Evolutionary conservation across 1,284 basidiomycete genomes (phyloP).

Genomic region (Malassezia restricta): DNA sequence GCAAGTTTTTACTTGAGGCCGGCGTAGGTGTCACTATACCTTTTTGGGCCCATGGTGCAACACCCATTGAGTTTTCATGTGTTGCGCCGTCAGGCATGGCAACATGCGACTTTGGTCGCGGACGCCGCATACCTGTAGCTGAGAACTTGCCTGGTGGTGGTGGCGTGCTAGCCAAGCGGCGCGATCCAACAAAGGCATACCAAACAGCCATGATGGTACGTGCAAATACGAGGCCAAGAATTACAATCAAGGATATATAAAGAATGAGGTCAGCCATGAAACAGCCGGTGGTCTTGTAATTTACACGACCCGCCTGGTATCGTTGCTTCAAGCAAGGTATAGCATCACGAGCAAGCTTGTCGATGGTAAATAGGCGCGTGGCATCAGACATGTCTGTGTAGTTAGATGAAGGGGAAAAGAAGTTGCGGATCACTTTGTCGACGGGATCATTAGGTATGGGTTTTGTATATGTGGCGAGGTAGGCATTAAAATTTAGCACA

Average conservation of each 20-base stretch:
- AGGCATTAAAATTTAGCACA: constrained; percentile 84
- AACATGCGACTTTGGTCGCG: constrained; percentile 66
- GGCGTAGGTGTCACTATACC: constrained; percentile 69
- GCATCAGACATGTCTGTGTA: constrained; percentile 56
- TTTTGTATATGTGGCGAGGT: constrained; percentile 58
- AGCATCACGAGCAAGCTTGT: constrained; percentile 20
- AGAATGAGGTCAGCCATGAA: constrained; percentile 81
- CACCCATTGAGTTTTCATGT: constrained; percentile 68
- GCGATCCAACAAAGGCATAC: constrained; percentile 88
- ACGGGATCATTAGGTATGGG: constrained; percentile 63
- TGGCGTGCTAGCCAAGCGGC: constrained; percentile 51
- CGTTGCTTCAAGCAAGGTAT: constrained; percentile 35
- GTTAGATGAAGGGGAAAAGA: constrained; percentile 49
- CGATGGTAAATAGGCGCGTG: constrained; percentile 50
- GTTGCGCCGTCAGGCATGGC: constrained; percentile 92
- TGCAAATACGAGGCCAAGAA: constrained; percentile 74
- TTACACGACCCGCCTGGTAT: constrained; percentile 69
- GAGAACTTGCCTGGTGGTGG: constrained; percentile 16
- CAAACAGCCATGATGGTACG: constrained; percentile 92
- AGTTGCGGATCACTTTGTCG: constrained; percentile 67
- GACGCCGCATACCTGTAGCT: background rate
- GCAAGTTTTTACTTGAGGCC: constrained; percentile 49
- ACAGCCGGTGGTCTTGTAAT: constrained; percentile 91
- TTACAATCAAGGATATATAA: constrained; percentile 79
- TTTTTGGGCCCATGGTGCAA: constrained; percentile 66